Conservation (phyloP, 768 basidiomycete genomes). For the Dacryopinax primogenitus region DNA sequence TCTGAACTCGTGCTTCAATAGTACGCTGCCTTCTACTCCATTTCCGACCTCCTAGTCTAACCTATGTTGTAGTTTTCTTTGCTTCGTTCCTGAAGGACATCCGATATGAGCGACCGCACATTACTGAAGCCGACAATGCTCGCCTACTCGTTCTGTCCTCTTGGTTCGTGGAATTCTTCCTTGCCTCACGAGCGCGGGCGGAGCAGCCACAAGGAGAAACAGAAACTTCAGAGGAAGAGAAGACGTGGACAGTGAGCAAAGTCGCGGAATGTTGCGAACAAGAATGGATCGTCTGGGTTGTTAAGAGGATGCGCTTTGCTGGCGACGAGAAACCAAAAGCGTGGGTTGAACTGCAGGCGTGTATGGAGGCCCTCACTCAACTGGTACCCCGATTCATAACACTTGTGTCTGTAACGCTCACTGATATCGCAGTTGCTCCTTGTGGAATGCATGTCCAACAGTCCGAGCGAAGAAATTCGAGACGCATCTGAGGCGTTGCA, state of each 20-base stretch:
- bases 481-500: conserved; percentile 74
- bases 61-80: conserved; percentile 57
- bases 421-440: conserved; percentile 43
- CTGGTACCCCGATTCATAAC: conserved; percentile 32
- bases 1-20: conserved; percentile 74
- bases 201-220: neutral
- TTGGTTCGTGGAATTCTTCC: conserved; percentile 89
- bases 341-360: conserved; percentile 90
- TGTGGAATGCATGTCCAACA: conserved; percentile 66
- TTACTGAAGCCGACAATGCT: conserved; percentile 89
- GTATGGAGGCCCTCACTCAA: conserved; percentile 87
- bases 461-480: conserved; percentile 39
- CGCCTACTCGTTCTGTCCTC: conserved; percentile 75
- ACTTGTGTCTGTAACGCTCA: neutral
- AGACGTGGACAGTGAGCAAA: conserved; percentile 27
- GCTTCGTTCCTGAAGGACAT: conserved; percentile 81
- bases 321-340: conserved; percentile 91
- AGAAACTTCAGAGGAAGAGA: conserved; percentile 17
- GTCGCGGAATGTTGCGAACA: conserved; percentile 79
- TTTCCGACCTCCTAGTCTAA: neutral
- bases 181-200: conserved; percentile 30
- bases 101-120: conserved; percentile 76
- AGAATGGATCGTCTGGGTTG: conserved; percentile 79
- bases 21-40: conserved; percentile 36
- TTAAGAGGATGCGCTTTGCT: conserved; percentile 75